Evolutionary conservation across 1,284 basidiomycete species (phyloP).

Genomic region (Malassezia restricta): DNA sequence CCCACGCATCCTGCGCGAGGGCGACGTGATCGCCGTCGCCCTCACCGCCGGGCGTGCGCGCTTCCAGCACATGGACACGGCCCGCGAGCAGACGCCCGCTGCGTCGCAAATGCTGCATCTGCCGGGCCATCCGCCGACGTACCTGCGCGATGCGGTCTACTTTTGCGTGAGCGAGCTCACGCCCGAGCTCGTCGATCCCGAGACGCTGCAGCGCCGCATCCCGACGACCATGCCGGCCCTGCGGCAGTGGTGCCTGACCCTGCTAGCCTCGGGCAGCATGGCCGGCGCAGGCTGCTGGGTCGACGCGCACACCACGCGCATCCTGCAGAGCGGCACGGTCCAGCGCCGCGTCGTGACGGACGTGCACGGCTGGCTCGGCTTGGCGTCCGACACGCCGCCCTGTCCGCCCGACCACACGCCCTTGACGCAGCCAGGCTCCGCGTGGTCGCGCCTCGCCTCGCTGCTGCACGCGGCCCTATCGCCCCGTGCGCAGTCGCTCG

Average conservation of each 20-base stretch:
- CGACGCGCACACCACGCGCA: constrained; percentile 60
- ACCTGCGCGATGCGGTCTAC: constrained; percentile 52
- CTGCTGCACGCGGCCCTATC: constrained; percentile 36
- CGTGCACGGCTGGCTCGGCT: constrained; percentile 53
- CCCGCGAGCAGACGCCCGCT: constrained; percentile 29
- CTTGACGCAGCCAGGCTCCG: constrained; percentile 18
- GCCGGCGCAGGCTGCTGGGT: constrained; percentile 45
- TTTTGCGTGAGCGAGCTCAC: constrained; percentile 73
- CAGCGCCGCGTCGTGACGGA: constrained; percentile 56
- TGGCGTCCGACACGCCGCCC: constrained; percentile 45
- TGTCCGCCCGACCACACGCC: constrained; percentile 19
- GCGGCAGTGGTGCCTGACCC: constrained; percentile 5
- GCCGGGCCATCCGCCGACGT: constrained; percentile 1
- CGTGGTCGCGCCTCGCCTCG: constrained; percentile 19
- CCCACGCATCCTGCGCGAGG: constrained; percentile 60
- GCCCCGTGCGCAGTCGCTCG: constrained; percentile 24
- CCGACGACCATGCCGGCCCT: constrained; percentile 1
- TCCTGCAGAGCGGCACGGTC: constrained; percentile 67
- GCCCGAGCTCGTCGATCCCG: constrained; percentile 44
- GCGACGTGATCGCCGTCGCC: constrained; percentile 66
- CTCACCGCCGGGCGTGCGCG: constrained; percentile 52
- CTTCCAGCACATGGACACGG: constrained; percentile 20
- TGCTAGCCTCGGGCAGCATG: not conserved
- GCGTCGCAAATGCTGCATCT: not conserved
- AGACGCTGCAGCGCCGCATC: not conserved